Percentiles rank a stretch among this genome's conserved stretches.
These are phyloP conservation scores for Penicillium riverlandense DNA, from an alignment of 495 filamentous ascomycete genomes.

Conservation along the genomic window DNA sequence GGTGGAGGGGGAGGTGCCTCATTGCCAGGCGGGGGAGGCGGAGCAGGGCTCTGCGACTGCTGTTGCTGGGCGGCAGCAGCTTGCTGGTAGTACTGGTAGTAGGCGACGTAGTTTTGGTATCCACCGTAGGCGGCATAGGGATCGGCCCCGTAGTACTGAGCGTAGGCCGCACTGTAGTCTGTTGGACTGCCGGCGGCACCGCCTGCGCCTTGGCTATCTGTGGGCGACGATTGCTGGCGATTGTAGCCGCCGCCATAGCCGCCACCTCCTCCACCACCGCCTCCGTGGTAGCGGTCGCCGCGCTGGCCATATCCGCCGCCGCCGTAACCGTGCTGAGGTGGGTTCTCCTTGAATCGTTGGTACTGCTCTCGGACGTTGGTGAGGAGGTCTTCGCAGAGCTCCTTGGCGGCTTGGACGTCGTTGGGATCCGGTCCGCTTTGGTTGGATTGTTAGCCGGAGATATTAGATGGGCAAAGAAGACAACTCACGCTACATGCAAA, in stretches of 20 bases:
- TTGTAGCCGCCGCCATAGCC: conserved; percentile 29
- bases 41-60: conserved; percentile 38
- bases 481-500: conserved; percentile 77
- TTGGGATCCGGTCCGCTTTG: conserved; percentile 78
- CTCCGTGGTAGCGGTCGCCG: conserved; percentile 23
- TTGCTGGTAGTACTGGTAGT: conserved; percentile 66
- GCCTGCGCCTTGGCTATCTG: conserved; percentile 32
- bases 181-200: conserved; percentile 34
- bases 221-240: conserved; percentile 26
- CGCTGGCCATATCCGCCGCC: conserved; percentile 48
- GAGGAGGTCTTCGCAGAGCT: conserved; percentile 81
- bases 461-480: neutral
- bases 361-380: conserved; percentile 78
- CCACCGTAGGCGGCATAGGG: conserved; percentile 93
- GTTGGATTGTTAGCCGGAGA: neutral
- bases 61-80: conserved; percentile 47
- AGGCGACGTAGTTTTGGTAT: conserved; percentile 64
- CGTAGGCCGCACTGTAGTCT: conserved; percentile 74
- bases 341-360: conserved; percentile 80
- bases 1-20: conserved; percentile 59
- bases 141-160: conserved; percentile 73
- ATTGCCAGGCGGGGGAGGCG: conserved; percentile 53
- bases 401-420: conserved; percentile 80
- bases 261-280: conserved; percentile 16
- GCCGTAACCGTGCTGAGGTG: conserved; percentile 57